phyloP scores from a whole-genome alignment of 2,329 filamentous ascomycete genomes.

The Thelonectria blattea region DNA sequence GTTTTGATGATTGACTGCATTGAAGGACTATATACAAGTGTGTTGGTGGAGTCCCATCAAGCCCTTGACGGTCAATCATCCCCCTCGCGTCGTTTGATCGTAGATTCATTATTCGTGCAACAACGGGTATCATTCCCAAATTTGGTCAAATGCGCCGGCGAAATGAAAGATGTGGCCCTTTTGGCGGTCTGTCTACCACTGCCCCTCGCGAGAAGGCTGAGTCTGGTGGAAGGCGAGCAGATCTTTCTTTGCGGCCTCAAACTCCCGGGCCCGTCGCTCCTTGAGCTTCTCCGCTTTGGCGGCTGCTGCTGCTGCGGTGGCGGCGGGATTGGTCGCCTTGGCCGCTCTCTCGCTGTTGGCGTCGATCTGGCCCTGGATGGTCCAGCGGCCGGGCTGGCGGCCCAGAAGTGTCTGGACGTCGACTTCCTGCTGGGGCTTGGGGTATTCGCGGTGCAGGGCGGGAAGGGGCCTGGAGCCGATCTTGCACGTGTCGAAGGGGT shows the following conservation, averaged over 20 bases:
- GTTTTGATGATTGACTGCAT: background rate
- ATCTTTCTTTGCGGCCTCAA: slow-evolving; percentile 56
- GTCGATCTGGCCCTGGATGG: slow-evolving; percentile 45
- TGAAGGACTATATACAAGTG: background rate
- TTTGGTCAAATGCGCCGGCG: slow-evolving; percentile 25
- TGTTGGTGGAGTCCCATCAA: background rate
- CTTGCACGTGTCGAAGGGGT: slow-evolving; percentile 22
- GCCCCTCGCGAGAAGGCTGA: slow-evolving; percentile 10
- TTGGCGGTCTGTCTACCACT: background rate
- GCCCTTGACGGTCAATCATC: background rate
- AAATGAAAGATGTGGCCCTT: slow-evolving; percentile 7
- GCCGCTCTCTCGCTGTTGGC: slow-evolving; percentile 40
- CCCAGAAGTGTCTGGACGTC: slow-evolving; percentile 52
- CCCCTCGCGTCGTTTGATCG: slow-evolving; percentile 22
- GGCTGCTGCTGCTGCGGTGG: slow-evolving; percentile 7
- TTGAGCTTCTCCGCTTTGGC: slow-evolving; percentile 37
- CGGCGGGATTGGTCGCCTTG: slow-evolving; percentile 18
- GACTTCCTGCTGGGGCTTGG: slow-evolving; percentile 48
- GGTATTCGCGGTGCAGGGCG: slow-evolving; percentile 45
- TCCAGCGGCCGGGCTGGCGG: slow-evolving; percentile 52
- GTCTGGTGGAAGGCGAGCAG: slow-evolving; percentile 48
- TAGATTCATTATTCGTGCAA: slow-evolving; percentile 34
- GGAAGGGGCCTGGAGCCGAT: slow-evolving; percentile 42
- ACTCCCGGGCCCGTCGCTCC: slow-evolving; percentile 46
- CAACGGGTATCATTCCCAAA: slow-evolving; percentile 31